phyloP scores from a whole-genome alignment of 2,329 filamentous ascomycete species.

The Alternaria alternata region DNA sequence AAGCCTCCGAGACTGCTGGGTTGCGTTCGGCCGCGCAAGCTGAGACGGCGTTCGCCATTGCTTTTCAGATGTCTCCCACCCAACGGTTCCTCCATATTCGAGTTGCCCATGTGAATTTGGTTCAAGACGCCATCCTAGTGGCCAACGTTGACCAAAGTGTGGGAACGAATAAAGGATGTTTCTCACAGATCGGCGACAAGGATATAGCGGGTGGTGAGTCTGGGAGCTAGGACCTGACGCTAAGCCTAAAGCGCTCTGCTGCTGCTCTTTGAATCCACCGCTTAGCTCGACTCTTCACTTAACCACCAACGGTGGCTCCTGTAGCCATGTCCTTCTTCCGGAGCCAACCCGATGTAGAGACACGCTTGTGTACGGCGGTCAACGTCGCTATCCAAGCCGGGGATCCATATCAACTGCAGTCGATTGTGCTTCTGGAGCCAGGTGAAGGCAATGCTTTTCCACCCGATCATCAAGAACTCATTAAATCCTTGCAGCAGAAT shows the following conservation, averaged over 20 bases:
- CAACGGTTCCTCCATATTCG: neutral
- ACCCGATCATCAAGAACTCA: slow-evolving; percentile 40
- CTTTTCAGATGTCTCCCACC: neutral
- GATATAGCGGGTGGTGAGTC: slow-evolving; percentile 14
- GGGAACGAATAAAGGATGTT: neutral
- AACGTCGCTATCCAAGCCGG: slow-evolving; percentile 37
- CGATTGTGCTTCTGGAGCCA: slow-evolving; percentile 43
- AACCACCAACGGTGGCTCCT: slow-evolving; percentile 16
- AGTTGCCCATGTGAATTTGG: neutral
- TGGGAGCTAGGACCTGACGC: slow-evolving; percentile 15
- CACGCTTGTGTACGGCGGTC: slow-evolving; percentile 37
- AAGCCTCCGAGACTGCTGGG: slow-evolving; percentile 8
- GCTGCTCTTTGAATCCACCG: slow-evolving; percentile 11
- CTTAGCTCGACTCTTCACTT: slow-evolving; percentile 16
- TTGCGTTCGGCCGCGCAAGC: neutral
- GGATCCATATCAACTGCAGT: slow-evolving; percentile 33
- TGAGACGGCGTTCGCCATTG: neutral
- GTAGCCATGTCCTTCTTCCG: slow-evolving; percentile 33
- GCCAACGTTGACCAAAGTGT: neutral
- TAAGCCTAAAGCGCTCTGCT: slow-evolving; percentile 15
- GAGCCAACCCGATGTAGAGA: slow-evolving; percentile 34
- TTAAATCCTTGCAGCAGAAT: slow-evolving; percentile 33
- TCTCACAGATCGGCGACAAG: slow-evolving; percentile 11
- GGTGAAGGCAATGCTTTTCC: slow-evolving; percentile 26
- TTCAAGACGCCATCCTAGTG: neutral